A percentile compares a stretch with the other conserved stretches of the same genome.
Conservation (phyloP, 2,329 filamentous ascomycete genomes). For the Pseudogymnoascus sp. region DNA sequence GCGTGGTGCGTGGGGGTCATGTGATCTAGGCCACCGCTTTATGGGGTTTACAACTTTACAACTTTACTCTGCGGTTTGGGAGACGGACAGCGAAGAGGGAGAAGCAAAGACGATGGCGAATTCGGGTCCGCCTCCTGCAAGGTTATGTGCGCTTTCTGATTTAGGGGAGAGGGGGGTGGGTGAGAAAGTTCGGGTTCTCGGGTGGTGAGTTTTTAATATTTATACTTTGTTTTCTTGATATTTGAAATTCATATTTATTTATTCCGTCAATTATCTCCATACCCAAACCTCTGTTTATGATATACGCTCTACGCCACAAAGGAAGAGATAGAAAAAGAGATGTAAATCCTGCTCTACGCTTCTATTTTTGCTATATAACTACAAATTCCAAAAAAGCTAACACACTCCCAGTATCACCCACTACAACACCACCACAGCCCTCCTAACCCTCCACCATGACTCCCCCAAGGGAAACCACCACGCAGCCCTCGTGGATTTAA, state of each 20-base stretch:
- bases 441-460: no score
- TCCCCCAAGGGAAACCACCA: no score
- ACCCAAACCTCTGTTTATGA: background rate
- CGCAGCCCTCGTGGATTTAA: slow-evolving; percentile 58
- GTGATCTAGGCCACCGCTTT: no score
- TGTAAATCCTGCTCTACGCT: no score
- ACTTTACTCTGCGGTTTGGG: background rate
- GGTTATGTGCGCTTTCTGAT: slow-evolving; percentile 22
- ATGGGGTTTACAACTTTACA: no score
- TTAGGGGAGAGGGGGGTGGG: slow-evolving; percentile 18
- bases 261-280: no score
- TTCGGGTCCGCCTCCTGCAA: slow-evolving; percentile 22
- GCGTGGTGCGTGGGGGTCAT: background rate
- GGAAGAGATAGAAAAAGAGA: no score
- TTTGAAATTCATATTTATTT: no score
- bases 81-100: background rate
- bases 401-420: slow-evolving; percentile 42
- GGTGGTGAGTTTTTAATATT: slow-evolving; percentile 56
- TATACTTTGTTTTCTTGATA: no score
- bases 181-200: slow-evolving; percentile 84
- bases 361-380: no score
- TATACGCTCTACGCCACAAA: no score
- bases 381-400: background rate
- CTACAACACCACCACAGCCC: slow-evolving; percentile 49
- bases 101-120: background rate